Percentiles rank a stretch among this genome's conserved stretches.
These are phyloP conservation scores for Brassica cretica DNA, from an alignment of 345 rosid genomes.

Conservation along the genomic window DNA sequence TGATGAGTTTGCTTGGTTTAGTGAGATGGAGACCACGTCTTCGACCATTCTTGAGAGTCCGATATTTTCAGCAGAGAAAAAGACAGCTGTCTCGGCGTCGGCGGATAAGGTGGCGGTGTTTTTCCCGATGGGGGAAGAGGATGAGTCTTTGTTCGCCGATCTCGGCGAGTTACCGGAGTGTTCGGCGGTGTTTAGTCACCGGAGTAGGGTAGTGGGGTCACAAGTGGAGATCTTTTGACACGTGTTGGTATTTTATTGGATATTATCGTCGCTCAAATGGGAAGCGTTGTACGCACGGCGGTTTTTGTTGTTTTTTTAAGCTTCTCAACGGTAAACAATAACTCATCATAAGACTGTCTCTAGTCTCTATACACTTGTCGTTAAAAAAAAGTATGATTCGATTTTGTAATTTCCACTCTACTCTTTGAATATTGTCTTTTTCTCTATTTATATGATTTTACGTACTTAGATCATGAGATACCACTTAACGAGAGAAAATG, in stretches of 20 bases:
- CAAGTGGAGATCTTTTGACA: conserved; percentile 72
- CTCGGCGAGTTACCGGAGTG: conserved; percentile 99
- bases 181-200: conserved; percentile 71
- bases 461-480: background rate
- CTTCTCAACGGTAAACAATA: conserved; percentile 37
- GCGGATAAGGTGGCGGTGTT: conserved; percentile 54
- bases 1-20: conserved; percentile 83
- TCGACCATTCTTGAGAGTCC: conserved; percentile 72
- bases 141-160: conserved; percentile 92
- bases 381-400: conserved; percentile 2
- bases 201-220: conserved; percentile 54
- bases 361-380: conserved; percentile 10
- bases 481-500: background rate
- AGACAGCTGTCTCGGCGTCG: conserved; percentile 5
- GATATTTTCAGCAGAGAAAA: conserved; percentile 48
- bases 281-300: conserved; percentile 39
- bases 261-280: conserved; percentile 32
- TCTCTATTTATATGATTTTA: background rate
- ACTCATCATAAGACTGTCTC: conserved; percentile 7
- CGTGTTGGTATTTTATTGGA: conserved; percentile 33
- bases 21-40: conserved; percentile 76
- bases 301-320: background rate
- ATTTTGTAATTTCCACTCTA: conserved; percentile 20
- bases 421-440: conserved; percentile 11
- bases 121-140: conserved; percentile 74